These are phyloP conservation scores for Candida quercuum DNA, from an alignment of 805 yeast species.

Conservation along the genomic window DNA sequence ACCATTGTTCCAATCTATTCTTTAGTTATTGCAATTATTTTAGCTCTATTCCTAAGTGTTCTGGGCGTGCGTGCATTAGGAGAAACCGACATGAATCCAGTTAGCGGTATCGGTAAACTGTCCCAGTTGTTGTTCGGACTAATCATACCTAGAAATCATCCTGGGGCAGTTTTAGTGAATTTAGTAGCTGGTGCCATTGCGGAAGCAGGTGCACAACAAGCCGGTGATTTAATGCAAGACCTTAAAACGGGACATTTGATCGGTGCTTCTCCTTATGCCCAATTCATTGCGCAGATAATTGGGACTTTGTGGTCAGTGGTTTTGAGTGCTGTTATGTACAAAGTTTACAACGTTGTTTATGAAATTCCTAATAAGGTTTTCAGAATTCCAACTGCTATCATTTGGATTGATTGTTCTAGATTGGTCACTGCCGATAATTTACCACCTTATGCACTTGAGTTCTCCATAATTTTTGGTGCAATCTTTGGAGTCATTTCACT, in stretches of 20 bases:
- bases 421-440: conserved; percentile 87
- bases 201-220: conserved; percentile 98
- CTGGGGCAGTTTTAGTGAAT: conserved; percentile 79
- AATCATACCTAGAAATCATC: conserved; percentile 66
- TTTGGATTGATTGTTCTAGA: conserved; percentile 95
- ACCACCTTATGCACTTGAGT: conserved; percentile 69
- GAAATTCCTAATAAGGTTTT: conserved; percentile 78
- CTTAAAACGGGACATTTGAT: conserved; percentile 87
- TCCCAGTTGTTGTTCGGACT: conserved; percentile 87
- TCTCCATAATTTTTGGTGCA: conserved; percentile 56
- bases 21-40: conserved; percentile 55
- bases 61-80: conserved; percentile 93
- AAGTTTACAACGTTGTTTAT: conserved; percentile 74
- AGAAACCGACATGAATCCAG: conserved; percentile 95
- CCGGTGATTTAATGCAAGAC: conserved; percentile 97
- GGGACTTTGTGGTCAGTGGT: conserved; percentile 85
- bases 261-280: conserved; percentile 91
- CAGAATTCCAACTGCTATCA: conserved; percentile 90
- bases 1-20: conserved; percentile 66
- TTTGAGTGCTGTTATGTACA: conserved; percentile 76
- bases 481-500: conserved; percentile 68
- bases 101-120: conserved; percentile 91
- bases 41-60: conserved; percentile 77
- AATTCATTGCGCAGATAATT: conserved; percentile 81
- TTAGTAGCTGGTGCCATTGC: conserved; percentile 95